Evolutionary conservation across 345 rosid genomes (phyloP).

Genomic region (Hibiscus trionum): DNA sequence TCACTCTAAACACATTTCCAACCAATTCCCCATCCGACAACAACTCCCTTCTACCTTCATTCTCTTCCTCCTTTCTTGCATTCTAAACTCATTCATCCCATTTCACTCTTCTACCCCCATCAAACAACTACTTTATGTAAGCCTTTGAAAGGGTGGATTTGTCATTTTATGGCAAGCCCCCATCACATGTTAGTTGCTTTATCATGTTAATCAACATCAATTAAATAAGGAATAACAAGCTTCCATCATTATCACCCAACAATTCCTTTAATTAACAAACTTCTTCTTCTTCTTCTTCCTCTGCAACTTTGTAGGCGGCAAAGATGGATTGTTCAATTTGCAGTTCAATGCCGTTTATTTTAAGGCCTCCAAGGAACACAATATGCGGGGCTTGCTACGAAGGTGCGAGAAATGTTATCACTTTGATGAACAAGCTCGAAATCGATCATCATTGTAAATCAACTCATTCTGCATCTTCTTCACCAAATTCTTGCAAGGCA

Average conservation of each 20-base stretch:
- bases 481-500: slow-evolving; percentile 56
- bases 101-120: not conserved
- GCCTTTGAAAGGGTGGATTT: not conserved
- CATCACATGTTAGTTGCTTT: slow-evolving; percentile 10
- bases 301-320: not conserved
- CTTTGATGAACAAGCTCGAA: slow-evolving; percentile 50
- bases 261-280: slow-evolving; percentile 11
- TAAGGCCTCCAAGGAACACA: slow-evolving; percentile 83
- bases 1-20: slow-evolving; percentile 8
- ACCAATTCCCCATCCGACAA: slow-evolving; percentile 21
- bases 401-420: slow-evolving; percentile 45
- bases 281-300: not conserved
- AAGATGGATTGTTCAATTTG: slow-evolving; percentile 83
- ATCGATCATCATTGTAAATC: slow-evolving; percentile 21
- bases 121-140: too few species aligned
- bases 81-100: not conserved
- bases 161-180: slow-evolving; percentile 16
- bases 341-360: slow-evolving; percentile 55
- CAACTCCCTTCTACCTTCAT: slow-evolving; percentile 1
- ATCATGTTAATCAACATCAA: not conserved
- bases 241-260: not conserved
- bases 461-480: slow-evolving; percentile 12
- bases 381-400: slow-evolving; percentile 77
- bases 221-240: slow-evolving; percentile 15
- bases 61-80: not conserved